Evolutionary conservation across 148 eudicot genomes (phyloP).

Genomic region (Chenopodium album): DNA sequence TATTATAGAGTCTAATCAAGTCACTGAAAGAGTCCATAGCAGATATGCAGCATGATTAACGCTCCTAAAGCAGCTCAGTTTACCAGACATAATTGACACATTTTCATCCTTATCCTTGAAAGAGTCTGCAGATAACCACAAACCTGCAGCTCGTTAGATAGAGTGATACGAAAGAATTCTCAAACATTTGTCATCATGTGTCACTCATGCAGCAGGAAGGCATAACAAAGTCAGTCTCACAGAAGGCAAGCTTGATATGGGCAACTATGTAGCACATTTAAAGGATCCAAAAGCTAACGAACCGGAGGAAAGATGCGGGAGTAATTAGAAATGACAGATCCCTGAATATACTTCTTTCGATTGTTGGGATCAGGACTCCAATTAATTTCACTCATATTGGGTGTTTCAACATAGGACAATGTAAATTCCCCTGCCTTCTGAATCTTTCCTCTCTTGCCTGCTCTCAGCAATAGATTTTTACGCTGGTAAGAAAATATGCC

Average conservation of each 20-base stretch:
- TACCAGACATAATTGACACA: background rate
- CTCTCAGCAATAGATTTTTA: slow-evolving; percentile 58
- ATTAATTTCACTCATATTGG: slow-evolving; percentile 81
- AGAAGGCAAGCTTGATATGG: background rate
- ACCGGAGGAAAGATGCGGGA: slow-evolving; percentile 52
- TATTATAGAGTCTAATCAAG: background rate
- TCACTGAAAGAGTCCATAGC: background rate
- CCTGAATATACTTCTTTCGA: slow-evolving; percentile 46
- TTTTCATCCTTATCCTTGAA: background rate
- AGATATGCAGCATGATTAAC: background rate
- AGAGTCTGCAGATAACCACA: background rate
- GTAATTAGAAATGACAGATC: slow-evolving; percentile 35
- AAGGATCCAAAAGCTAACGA: slow-evolving; percentile 6
- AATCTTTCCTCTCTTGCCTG: slow-evolving; percentile 75
- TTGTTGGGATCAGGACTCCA: slow-evolving; percentile 64
- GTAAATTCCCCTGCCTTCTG: slow-evolving; percentile 78
- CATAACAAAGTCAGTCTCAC: background rate
- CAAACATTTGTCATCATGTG: background rate
- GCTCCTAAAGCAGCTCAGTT: no score
- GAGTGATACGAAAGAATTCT: background rate
- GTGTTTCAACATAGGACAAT: slow-evolving; percentile 70
- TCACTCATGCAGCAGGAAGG: background rate
- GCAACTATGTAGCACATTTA: background rate
- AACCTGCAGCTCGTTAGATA: background rate
- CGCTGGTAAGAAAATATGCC: slow-evolving; percentile 79